phyloP scores from a whole-genome alignment of 331 rosid species.

The Pyracantha coccinea region DNA sequence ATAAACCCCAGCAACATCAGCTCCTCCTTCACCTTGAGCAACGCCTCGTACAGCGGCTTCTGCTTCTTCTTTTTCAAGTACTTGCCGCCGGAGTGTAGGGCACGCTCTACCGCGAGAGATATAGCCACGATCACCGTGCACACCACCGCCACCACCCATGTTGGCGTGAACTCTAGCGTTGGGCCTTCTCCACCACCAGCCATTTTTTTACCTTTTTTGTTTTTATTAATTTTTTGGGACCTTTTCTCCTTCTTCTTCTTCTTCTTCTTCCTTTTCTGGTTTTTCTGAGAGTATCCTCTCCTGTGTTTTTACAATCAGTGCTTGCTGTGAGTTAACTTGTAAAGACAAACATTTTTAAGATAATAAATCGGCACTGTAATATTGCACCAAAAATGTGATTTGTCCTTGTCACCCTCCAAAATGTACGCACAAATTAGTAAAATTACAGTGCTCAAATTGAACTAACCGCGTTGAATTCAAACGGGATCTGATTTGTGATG shows the following conservation, averaged over 20 bases:
- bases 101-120: conserved; percentile 34
- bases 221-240: not conserved
- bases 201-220: not conserved
- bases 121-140: conserved; percentile 36
- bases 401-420: not conserved
- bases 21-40: conserved; percentile 47
- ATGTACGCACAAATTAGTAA: not conserved
- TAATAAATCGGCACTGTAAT: not conserved
- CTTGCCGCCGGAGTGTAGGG: conserved; percentile 27
- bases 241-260: not conserved
- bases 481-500: too few relatives aligned
- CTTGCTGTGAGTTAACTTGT: not conserved
- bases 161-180: conserved; percentile 38
- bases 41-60: conserved; percentile 42
- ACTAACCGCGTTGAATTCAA: too few relatives aligned
- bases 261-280: not conserved
- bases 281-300: not conserved
- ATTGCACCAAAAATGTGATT: not conserved
- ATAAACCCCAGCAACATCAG: conserved; percentile 54
- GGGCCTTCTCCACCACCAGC: conserved; percentile 32
- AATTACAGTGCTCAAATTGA: too few relatives aligned
- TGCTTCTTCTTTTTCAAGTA: conserved; percentile 35
- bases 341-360: not conserved
- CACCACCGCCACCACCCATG: conserved; percentile 43
- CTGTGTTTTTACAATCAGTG: not conserved